A percentile compares a stretch with the other conserved stretches of the same genome.
Conservation (phyloP, 73 alveolate species). For the Paraurostyla sp. region DNA sequence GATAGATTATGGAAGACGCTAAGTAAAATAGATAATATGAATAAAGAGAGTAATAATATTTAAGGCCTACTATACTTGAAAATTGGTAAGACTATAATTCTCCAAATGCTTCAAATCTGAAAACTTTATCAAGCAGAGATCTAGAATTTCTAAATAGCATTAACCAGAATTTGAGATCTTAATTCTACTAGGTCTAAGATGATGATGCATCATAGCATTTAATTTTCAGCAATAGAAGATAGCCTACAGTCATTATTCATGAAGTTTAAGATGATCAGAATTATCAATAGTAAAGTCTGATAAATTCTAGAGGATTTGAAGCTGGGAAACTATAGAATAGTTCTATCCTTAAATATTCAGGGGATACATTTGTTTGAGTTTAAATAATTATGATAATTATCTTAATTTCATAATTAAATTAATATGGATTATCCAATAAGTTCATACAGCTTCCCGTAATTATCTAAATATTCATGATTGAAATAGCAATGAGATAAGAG, state of each 20-base stretch:
- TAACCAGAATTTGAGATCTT: not conserved
- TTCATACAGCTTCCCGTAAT: not conserved
- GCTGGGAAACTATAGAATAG: not conserved
- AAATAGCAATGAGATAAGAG: not conserved
- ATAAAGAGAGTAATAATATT: not conserved
- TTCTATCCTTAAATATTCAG: constrained; percentile 13
- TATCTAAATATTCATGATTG: too few species aligned
- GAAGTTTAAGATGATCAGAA: not conserved
- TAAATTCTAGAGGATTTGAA: not conserved
- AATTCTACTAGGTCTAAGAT: not conserved
- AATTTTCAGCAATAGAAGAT: not conserved
- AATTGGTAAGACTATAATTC: too few species aligned
- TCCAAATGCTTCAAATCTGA: too few species aligned
- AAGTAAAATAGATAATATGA: not conserved
- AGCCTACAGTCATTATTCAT: constrained; percentile 36
- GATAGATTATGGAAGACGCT: not conserved
- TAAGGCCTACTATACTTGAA: too few species aligned
- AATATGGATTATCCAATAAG: not conserved
- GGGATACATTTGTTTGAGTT: constrained; percentile 39
- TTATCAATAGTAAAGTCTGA: not conserved
- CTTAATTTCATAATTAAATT: not conserved
- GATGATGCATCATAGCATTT: too few species aligned
- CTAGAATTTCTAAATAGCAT: constrained; percentile 8
- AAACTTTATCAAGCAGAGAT: not conserved
- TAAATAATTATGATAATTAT: not conserved